A percentile compares a stretch with the other conserved stretches of the same genome.
Evolutionary conservation across 2,329 filamentous ascomycete species (phyloP).

Genomic region (Tolypocladium guangdongense): DNA sequence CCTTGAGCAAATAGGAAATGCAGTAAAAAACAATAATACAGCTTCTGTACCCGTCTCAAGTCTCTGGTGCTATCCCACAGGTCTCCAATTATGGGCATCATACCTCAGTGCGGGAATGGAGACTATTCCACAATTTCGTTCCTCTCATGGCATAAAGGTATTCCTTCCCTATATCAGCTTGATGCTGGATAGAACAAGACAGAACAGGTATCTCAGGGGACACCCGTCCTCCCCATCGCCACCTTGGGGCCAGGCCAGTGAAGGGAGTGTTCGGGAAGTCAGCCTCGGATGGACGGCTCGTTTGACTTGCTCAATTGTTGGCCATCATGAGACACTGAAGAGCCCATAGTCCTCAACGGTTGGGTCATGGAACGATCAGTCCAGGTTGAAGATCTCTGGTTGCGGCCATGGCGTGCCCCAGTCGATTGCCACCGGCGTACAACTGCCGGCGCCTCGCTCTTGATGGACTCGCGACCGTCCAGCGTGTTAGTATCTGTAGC

Average conservation of each 20-base stretch:
- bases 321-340: background rate
- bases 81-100: background rate
- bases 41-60: background rate
- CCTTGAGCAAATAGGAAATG: background rate
- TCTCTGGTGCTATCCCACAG: background rate
- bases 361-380: background rate
- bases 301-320: background rate
- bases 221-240: background rate
- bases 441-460: background rate
- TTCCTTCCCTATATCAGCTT: background rate
- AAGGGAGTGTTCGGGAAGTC: background rate
- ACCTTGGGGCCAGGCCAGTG: background rate
- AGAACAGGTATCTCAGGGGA: background rate
- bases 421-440: slow-evolving; percentile 4
- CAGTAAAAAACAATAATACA: background rate
- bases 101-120: background rate
- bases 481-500: background rate
- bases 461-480: background rate
- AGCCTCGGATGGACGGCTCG: background rate
- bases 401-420: background rate
- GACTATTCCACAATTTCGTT: background rate
- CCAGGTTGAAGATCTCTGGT: background rate
- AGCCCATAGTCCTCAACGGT: background rate
- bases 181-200: background rate
- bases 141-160: background rate